Evolutionary conservation across 345 rosid species (phyloP).

Genomic region (Eucalyptus curtisii): DNA sequence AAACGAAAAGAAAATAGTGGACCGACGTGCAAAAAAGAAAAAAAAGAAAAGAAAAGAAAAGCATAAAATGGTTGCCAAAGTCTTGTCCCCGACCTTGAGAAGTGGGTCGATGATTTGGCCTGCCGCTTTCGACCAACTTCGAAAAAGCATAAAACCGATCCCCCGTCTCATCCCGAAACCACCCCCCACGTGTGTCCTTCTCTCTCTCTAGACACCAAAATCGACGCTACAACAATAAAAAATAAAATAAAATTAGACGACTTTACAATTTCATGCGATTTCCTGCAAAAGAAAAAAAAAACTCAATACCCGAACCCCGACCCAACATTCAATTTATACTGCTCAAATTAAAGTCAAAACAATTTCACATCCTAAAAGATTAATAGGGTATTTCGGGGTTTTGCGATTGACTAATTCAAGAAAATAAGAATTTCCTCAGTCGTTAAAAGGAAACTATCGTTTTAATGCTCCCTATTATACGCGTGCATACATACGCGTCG

Average conservation of each 20-base stretch:
- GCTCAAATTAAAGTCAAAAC: background rate
- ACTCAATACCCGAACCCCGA: fast-evolving
- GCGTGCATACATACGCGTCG: background rate
- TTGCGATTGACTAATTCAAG: background rate
- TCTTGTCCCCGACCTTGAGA: background rate
- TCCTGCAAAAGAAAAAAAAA: background rate
- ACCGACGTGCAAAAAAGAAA: background rate
- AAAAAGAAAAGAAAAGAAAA: too few relatives aligned
- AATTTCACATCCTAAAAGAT: background rate
- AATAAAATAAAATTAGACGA: background rate
- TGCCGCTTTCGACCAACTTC: background rate
- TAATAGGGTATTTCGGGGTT: too few relatives aligned
- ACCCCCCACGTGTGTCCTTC: background rate
- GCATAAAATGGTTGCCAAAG: background rate
- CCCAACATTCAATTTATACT: background rate
- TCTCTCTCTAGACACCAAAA: background rate
- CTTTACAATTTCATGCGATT: background rate
- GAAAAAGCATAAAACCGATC: background rate
- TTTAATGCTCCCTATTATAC: background rate
- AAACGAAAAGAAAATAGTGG: background rate
- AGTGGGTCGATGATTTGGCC: background rate
- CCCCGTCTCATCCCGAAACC: background rate
- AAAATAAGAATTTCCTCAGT: background rate
- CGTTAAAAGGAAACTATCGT: background rate
- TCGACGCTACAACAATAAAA: background rate